A percentile compares a stretch with the other conserved stretches of the same genome.
Conservation (phyloP, 2,329 filamentous ascomycete genomes). For the Teratosphaeria destructans region DNA sequence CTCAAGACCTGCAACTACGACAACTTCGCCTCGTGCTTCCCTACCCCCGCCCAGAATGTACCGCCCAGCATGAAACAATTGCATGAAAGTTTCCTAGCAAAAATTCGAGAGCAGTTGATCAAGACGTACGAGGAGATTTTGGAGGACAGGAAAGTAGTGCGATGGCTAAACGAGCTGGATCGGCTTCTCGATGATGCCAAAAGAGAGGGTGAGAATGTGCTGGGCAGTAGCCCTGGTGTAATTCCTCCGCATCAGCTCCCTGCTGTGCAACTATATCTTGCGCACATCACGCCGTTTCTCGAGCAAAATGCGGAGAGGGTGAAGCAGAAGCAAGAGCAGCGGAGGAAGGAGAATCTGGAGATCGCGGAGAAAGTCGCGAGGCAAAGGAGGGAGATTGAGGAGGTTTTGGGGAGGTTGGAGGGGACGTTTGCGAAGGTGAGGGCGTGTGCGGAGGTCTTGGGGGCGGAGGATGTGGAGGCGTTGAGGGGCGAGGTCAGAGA, state of each 20-base stretch:
- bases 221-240: too few relatives aligned
- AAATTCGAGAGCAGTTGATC: constrained; percentile 42
- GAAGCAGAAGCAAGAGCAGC: constrained; percentile 37
- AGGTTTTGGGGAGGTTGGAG: constrained; percentile 45
- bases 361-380: constrained; percentile 41
- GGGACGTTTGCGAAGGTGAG: constrained; percentile 48
- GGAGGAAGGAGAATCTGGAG: constrained; percentile 44
- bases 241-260: constrained; percentile 40
- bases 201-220: constrained; percentile 33
- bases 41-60: constrained; percentile 49
- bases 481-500: constrained; percentile 19
- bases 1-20: constrained; percentile 50
- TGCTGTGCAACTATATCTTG: constrained; percentile 45
- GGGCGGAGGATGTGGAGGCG: constrained; percentile 20
- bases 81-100: constrained; percentile 48
- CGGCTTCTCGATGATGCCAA: constrained; percentile 49
- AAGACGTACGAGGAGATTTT: constrained; percentile 52
- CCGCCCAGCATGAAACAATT: constrained; percentile 46
- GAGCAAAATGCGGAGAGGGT: constrained; percentile 40
- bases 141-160: constrained; percentile 45
- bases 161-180: constrained; percentile 51
- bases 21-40: constrained; percentile 55
- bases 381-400: constrained; percentile 49
- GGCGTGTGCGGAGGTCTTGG: constrained; percentile 33
- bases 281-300: constrained; percentile 50